Percentiles rank a stretch among this genome's conserved stretches.
Evolutionary conservation across 1,139 yeast species (phyloP).

Genomic region (Arxiozyma telluris): DNA sequence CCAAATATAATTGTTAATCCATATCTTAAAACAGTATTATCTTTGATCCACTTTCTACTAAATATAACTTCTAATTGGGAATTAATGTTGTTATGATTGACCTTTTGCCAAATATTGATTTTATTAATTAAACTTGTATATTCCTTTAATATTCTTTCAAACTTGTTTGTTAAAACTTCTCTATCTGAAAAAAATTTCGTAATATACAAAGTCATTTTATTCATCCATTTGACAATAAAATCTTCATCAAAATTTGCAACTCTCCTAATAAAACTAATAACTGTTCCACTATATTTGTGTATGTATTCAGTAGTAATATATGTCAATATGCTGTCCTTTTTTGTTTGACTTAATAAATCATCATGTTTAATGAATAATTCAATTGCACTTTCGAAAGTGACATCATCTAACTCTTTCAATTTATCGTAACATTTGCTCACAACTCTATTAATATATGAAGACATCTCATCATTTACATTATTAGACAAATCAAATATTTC

Average conservation of each 20-base stretch:
- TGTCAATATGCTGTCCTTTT: conserved; percentile 15
- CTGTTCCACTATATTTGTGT: conserved; percentile 28
- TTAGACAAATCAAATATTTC: background rate
- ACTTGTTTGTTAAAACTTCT: conserved; percentile 21
- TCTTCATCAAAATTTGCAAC: conserved; percentile 14
- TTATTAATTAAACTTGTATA: conserved; percentile 25
- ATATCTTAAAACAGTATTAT: conserved; percentile 37
- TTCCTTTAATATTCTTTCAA: conserved; percentile 12
- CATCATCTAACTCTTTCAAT: conserved; percentile 2
- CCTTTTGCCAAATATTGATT: conserved; percentile 37
- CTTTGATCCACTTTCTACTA: conserved; percentile 42
- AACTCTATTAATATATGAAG: conserved; percentile 1
- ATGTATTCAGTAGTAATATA: conserved; percentile 21
- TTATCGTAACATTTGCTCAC: background rate
- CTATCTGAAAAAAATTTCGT: conserved; percentile 58
- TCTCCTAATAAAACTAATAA: conserved; percentile 21
- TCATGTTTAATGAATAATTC: conserved; percentile 6
- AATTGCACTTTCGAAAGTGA: conserved; percentile 7
- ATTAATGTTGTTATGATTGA: conserved; percentile 45
- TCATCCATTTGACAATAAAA: conserved; percentile 28
- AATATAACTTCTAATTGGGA: conserved; percentile 63
- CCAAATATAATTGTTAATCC: conserved; percentile 34
- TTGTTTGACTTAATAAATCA: conserved; percentile 13
- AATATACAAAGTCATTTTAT: conserved; percentile 46
- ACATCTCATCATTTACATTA: background rate